Base-by-base conservation (phyloP, 75 land plant genomes). In the Gnetum montanum region DNA sequence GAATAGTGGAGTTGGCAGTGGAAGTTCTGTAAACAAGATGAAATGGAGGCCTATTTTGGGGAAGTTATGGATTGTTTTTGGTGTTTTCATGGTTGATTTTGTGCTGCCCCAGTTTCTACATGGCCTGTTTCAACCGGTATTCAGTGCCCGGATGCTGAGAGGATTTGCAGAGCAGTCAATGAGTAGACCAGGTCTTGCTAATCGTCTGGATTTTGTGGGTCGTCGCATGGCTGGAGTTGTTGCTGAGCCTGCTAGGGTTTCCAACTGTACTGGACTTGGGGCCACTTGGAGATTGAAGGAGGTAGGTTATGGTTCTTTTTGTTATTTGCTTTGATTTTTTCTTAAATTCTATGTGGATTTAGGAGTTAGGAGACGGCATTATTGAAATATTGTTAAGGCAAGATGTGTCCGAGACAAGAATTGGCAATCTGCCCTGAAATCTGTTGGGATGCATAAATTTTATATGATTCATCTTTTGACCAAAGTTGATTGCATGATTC, bases 171-270 rank as follows among this genome's bases (percentile, higher is more conserved):
- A 29, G 33, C 35, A 52, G 54, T 52, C 54, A 18, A 52, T 52
- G 54, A 35, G 8, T 20, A 52, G 54, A 52, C 30, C 4, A 19
- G 20, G 35, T 22, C 54, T 52, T 31, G 12, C 54, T 33, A 35
- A 52, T 30, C 27, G 55, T 11, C 33, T 52, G 36, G 33, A 52
- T 6, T 52, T 33, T 8, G 29, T 52, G 20, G 55, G 35, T 33
- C 55, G 36, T 16, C 30, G n/a, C 30, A 52, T 52, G 55, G 34
- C 55, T 1, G 33, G 35, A 24, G 36, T 57, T 57, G 59, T 40
- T 44, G 18, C 54, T 6, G n/a, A n/a, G n/a, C n/a, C n/a, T 30
- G 50, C 27, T 13, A 49, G 46, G 13, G 59, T 57, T 40, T 23
- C 6, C 59, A 37, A 57, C 31, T 52, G 55, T 24, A 52, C 55